These are phyloP conservation scores for Vitis hybrid DNA, from an alignment of 177 flowering plant species.

Conservation along the genomic window DNA sequence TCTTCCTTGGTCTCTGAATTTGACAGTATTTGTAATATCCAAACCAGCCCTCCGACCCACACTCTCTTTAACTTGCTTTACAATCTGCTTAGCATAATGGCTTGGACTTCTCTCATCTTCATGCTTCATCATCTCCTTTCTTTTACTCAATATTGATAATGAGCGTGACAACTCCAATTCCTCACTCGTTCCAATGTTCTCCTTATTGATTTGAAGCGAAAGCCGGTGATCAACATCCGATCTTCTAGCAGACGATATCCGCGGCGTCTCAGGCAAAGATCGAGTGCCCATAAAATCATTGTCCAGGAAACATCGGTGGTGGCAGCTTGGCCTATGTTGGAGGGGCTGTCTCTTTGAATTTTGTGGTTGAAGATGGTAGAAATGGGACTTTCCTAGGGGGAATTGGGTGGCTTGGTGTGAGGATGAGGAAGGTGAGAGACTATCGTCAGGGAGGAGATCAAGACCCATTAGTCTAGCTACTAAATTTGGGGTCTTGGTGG, in stretches of 20 bases:
- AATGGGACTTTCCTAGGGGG: slow-evolving; percentile 2
- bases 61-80: slow-evolving; percentile 74
- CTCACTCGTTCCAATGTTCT: slow-evolving; percentile 33
- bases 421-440: slow-evolving; percentile 23
- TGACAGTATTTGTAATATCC: slow-evolving; percentile 62
- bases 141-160: background rate
- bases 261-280: slow-evolving; percentile 71
- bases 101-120: slow-evolving; percentile 55
- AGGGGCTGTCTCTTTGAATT: background rate
- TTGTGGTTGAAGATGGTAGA: slow-evolving; percentile 4
- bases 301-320: slow-evolving; percentile 11
- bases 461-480: slow-evolving; percentile 95
- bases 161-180: slow-evolving; percentile 33
- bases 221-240: slow-evolving; percentile 72
- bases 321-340: slow-evolving; percentile 9
- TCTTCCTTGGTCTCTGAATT: slow-evolving; percentile 26
- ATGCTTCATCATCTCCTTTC: slow-evolving; percentile 18
- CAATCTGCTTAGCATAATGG: slow-evolving; percentile 62
- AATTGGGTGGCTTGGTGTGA: slow-evolving; percentile 12
- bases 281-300: slow-evolving; percentile 33
- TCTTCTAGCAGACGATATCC: slow-evolving; percentile 59
- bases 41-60: slow-evolving; percentile 56
- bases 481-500: slow-evolving; percentile 65
- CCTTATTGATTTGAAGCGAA: slow-evolving; percentile 73
- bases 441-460: slow-evolving; percentile 76